phyloP scores from a whole-genome alignment of 352 stramenopile species.

The Phytophthora capsici region DNA sequence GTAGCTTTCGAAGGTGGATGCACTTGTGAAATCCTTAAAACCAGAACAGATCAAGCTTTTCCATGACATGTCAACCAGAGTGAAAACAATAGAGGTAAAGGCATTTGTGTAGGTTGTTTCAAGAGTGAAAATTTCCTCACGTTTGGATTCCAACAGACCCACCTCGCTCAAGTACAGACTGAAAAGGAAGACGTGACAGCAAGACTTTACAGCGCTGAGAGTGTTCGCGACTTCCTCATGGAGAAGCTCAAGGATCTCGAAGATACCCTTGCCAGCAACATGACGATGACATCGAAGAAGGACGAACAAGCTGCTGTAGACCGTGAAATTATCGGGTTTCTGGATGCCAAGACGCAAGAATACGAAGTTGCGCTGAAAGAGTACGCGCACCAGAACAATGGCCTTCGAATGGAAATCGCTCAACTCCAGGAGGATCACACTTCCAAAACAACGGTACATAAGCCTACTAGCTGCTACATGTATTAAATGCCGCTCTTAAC shows the following conservation, averaged over 20 bases:
- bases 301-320: conserved; percentile 74
- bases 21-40: conserved; percentile 83
- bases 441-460: conserved; percentile 61
- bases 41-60: conserved; percentile 88
- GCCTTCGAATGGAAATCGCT: conserved; percentile 49
- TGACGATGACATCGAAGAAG: conserved; percentile 62
- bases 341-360: conserved; percentile 81
- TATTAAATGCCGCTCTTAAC: not conserved
- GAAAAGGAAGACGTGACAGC: conserved; percentile 83
- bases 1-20: conserved; percentile 74
- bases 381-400: conserved; percentile 63
- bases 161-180: conserved; percentile 69
- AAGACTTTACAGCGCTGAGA: conserved; percentile 75
- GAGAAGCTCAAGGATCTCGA: conserved; percentile 84
- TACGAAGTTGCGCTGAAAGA: conserved; percentile 69
- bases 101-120: not conserved
- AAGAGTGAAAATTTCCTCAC: too few species aligned
- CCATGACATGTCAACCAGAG: conserved; percentile 79
- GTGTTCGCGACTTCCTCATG: conserved; percentile 86
- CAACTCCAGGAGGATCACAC: conserved; percentile 60
- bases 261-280: conserved; percentile 60
- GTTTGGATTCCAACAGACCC: conserved; percentile 31
- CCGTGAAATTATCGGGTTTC: conserved; percentile 85
- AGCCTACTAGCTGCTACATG: not conserved
- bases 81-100: conserved; percentile 75